Evolutionary conservation across 2,329 filamentous ascomycete species (phyloP).

Genomic region (Chaetomiaceae sp.): DNA sequence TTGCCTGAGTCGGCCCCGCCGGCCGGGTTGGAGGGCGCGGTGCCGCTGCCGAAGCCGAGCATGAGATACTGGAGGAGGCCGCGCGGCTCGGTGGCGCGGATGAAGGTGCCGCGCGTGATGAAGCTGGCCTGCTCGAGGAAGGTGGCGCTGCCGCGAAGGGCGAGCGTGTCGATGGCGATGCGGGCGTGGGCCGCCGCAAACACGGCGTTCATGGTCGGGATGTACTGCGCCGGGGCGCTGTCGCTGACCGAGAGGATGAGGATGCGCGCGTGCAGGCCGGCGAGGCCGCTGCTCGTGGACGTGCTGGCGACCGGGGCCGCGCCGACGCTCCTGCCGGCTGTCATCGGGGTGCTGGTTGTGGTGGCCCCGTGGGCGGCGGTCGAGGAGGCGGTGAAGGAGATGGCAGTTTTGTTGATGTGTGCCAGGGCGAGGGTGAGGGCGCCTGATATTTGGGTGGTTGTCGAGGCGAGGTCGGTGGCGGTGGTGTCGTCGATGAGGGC

Average conservation of each 20-base stretch:
- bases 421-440: constrained; percentile 84
- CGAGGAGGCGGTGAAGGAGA: constrained; percentile 57
- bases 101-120: constrained; percentile 55
- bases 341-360: constrained; percentile 26
- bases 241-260: constrained; percentile 86
- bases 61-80: constrained; percentile 89
- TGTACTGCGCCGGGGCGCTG: constrained; percentile 83
- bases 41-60: constrained; percentile 66
- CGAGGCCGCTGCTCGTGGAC: constrained; percentile 33
- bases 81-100: constrained; percentile 51
- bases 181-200: constrained; percentile 87
- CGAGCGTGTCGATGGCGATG: constrained; percentile 88
- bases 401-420: constrained; percentile 80
- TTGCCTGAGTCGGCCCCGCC: constrained; percentile 11
- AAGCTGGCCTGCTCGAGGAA: constrained; percentile 86
- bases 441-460: constrained; percentile 85
- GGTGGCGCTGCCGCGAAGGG: constrained; percentile 78
- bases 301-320: constrained; percentile 31
- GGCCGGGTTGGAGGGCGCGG: constrained; percentile 20
- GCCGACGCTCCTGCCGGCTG: constrained; percentile 23
- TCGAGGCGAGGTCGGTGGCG: constrained; percentile 62
- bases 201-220: constrained; percentile 96
- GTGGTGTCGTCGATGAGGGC: constrained; percentile 68
- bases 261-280: constrained; percentile 71
- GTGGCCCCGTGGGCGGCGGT: constrained; percentile 32